phyloP scores from a whole-genome alignment of 2,329 filamentous ascomycete species.

The Orbilia oligospora region DNA sequence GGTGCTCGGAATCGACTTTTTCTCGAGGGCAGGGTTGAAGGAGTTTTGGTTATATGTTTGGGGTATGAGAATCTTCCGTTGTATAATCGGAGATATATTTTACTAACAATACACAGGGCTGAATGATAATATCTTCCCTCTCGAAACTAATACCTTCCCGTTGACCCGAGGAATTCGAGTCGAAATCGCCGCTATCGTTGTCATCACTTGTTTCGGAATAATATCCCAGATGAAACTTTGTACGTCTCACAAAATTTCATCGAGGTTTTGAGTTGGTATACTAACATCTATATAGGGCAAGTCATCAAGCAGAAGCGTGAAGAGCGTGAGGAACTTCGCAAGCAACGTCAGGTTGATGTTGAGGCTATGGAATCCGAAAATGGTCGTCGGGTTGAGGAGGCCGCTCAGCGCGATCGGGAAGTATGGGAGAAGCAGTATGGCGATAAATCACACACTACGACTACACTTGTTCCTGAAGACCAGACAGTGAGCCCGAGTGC shows the following conservation, averaged over 20 bases:
- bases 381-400: conserved; percentile 73
- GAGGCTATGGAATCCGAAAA: conserved; percentile 78
- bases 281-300: conserved; percentile 67
- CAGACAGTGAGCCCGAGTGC: conserved; percentile 14
- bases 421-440: conserved; percentile 86
- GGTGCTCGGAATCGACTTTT: conserved; percentile 90
- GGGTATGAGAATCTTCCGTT: conserved; percentile 70
- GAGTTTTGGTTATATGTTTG: conserved; percentile 97
- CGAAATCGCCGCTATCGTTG: conserved; percentile 82
- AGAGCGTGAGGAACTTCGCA: conserved; percentile 70
- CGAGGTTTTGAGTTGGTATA: conserved; percentile 62
- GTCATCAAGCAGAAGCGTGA: conserved; percentile 69
- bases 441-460: conserved; percentile 68
- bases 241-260: conserved; percentile 76
- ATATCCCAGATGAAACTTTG: conserved; percentile 89
- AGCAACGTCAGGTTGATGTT: conserved; percentile 71
- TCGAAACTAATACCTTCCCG: conserved; percentile 83
- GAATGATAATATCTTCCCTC: conserved; percentile 84
- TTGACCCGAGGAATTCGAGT: conserved; percentile 88
- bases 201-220: conserved; percentile 81
- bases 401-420: conserved; percentile 68
- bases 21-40: conserved; percentile 88
- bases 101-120: conserved; percentile 69
- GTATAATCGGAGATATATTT: neutral
- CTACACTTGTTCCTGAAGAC: conserved; percentile 62